Evolutionary conservation across 2,329 filamentous ascomycete species (phyloP), one percentile per base, ranked within the genome.

Genomic region (Cryphonectria naterciae): DNA sequence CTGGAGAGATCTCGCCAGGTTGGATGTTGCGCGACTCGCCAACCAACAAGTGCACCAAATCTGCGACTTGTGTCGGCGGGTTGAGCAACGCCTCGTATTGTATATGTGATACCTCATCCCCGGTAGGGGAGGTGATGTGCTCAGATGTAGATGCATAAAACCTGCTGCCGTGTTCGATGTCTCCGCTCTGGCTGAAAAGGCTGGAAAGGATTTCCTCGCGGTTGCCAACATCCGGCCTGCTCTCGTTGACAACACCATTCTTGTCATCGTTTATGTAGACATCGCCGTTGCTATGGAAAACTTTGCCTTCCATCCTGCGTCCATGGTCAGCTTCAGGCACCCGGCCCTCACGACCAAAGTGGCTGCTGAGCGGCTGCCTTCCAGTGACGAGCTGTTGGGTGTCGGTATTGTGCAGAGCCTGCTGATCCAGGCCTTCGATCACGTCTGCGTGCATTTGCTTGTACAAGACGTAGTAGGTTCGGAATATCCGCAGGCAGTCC

Each of bases 401-500:
- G 75, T 94, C 91, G 28, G 89, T 90, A 72, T 92, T 92, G 52
- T 93, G 88, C 79, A 93, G 89, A 68, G 92, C 87, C 77, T 95
- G 92, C 73, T 95, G 92, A 76, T 95, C 92, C 73, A 94, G 85
- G 1, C 90, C 90, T 70, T 93, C 90, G 7, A 95, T 85, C 72
- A 95, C 92, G 74, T 98, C 95, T 72, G 89, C 89, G 72, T 96
- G 94, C 81, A 97, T 91, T 78, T 97, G 93, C 77, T 95, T 94
- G 78, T 94, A 96, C 11, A 98, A 88, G 2, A 93, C 91, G 80
- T 97, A 98, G 79, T 97, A 97, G 0, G 95, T 95, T 60, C 93
- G 88, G 80, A 98, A 97, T 81, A 99, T 92, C 69, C 95, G 90
- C 43, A 98, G 81, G 76, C 98, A 97, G 79, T 99, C 95, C 75